Base-by-base conservation (phyloP, 1,284 basidiomycete species). In the Leccinum pachyderme region DNA sequence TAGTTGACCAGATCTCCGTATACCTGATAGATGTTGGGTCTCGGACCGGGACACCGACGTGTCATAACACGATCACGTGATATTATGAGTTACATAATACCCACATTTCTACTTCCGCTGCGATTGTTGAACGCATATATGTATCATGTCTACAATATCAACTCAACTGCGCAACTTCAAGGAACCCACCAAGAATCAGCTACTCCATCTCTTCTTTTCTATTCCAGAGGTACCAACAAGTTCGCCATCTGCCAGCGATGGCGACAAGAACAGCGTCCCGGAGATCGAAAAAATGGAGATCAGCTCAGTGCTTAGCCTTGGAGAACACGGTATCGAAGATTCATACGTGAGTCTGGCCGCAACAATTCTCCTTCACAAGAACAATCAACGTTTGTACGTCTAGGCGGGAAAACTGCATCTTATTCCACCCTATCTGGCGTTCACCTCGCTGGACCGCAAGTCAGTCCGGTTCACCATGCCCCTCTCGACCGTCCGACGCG, bases 401-500 rank as follows among this genome's bases (percentile, higher is more conserved):
- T 64, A 97, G 95, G 89, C 93, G 47, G 97, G 97, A 49, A 91
- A 94, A 67, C 77, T 99, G 46, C 84, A 95, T 63, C 80, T 99
- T 39, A 82, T 97, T 48, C 85, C 93, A 25, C 93, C 94, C 1
- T 99, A 93, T 73, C 79, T 99, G 11, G 87, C 92, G 52, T 99
- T 99, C 74, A 79, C 87, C 28, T 97, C 94, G 8, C 77, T 97
- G 39, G 96, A 98, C 71, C 87, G 91, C 68, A 91, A 93, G 67
- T 95, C 92, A 27, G 95, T 95, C 58, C 83, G 90, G 46, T 94
- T 95, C 75, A 93, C 93, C 2, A 76, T 99, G 18, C 97, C 97
- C 44, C 79, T 99, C 35, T 95, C 91, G 57, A 95, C 94, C 2
- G 87, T 99, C 59, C 83, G 97, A 41, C 80, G 97, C 41, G 97